Evolutionary conservation across 371 early-diverging fungal species (phyloP), one percentile per base, ranked within the genome.

Genomic region (Smittium culicis): DNA sequence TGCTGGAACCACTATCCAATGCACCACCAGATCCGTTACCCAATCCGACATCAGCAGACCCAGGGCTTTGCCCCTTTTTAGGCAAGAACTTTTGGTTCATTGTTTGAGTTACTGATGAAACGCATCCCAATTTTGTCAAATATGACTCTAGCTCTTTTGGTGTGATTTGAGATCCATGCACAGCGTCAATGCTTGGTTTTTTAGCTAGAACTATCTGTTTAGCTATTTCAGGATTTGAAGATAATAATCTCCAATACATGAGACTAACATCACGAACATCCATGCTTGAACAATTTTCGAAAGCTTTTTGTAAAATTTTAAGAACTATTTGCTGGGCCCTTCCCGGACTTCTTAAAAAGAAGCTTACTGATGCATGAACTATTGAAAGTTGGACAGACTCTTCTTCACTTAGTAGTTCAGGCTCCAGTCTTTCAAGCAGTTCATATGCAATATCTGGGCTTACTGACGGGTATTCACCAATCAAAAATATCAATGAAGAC

Each of bases 231-330:
- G 96, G 94, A 76, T 95, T 90, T 2, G 94, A 90, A 1, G 93
- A 93, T 2, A 98, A 77, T 68, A 96, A 75, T 54, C 98, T 85
- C 97, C 96, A 96, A 75, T 96, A 96, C 34, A 98, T 88, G 68
- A 90, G 95, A 1, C 92, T 96, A 62, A 96, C 85, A 72, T 98
- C 98, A 35, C 98, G 82, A 64, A 97, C 81, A 77, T 96, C 97
- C 0, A 96, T 94, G 77, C 92, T 93, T 72, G 94, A 93, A 70
- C 88, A 86, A 57, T 89, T 90, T 64, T 89, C 88, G 0, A 96
- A 93, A 0, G 92, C 87, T 45, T 82, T 86, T 73, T 94, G 90
- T 34, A 96, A 82, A 16, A 92, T 83, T 61, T 86, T 84, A 27
- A 90, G 89, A 11, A 96, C 90, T 56, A 96, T 75, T 17, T 88